phyloP scores from a whole-genome alignment of 1,139 yeast species.

The Kluyveromyces sp. region DNA sequence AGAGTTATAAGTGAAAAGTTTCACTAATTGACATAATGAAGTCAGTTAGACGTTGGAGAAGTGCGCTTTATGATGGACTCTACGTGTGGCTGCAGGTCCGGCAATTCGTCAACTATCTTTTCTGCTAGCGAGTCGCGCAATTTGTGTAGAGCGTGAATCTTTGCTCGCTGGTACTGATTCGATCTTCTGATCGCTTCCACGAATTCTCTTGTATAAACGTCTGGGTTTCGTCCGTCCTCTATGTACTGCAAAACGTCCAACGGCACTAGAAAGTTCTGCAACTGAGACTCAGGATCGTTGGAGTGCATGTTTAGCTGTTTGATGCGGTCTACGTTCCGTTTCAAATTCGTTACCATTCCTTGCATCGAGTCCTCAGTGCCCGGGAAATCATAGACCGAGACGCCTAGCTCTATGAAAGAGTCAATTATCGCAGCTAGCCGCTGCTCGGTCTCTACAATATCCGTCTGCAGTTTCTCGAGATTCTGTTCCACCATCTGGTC shows the following conservation, averaged over 20 bases:
- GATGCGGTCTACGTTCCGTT: constrained; percentile 33
- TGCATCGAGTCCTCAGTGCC: constrained; percentile 65
- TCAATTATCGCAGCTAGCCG: constrained; percentile 71
- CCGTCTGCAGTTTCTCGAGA: constrained; percentile 27
- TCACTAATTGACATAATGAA: not conserved
- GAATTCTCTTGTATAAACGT: constrained; percentile 91
- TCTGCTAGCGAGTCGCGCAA: constrained; percentile 60
- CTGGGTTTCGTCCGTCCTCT: constrained; percentile 96
- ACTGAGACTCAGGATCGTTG: constrained; percentile 27
- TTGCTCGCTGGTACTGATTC: constrained; percentile 83
- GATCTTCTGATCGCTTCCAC: constrained; percentile 85
- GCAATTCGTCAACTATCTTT: constrained; percentile 68
- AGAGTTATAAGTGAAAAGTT: not conserved
- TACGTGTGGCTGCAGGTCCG: constrained; percentile 54
- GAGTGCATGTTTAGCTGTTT: constrained; percentile 29
- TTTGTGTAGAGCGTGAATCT: constrained; percentile 53
- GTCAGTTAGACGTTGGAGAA: constrained; percentile 8
- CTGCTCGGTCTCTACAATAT: constrained; percentile 46
- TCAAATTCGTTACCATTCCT: constrained; percentile 41
- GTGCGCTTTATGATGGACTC: constrained; percentile 44
- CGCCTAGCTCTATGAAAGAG: constrained; percentile 80
- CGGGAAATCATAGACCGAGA: constrained; percentile 86
- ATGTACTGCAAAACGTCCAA: constrained; percentile 75
- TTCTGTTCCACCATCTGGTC: constrained; percentile 10
- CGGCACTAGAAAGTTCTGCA: constrained; percentile 50